Evolutionary conservation across 768 basidiomycete genomes (phyloP).

Genomic region (Tremella fuciformis): DNA sequence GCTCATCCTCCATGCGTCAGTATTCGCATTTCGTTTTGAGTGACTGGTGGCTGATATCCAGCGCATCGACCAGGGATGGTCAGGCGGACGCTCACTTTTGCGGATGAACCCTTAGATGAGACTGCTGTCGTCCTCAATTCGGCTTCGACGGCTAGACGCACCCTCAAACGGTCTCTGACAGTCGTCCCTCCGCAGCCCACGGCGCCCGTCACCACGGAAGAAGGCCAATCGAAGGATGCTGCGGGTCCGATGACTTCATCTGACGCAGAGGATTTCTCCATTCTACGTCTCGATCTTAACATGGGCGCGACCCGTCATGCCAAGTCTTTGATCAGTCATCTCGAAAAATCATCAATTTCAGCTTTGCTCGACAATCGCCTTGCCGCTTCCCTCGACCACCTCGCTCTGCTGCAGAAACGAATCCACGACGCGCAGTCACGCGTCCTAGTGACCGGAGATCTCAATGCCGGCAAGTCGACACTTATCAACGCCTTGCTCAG

Average conservation of each 20-base stretch:
- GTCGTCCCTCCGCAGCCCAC: constrained; percentile 32
- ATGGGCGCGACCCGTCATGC: constrained; percentile 71
- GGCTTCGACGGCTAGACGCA: constrained; percentile 54
- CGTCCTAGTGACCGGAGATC: constrained; percentile 94
- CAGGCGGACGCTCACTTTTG: constrained; percentile 75
- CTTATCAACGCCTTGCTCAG: constrained; percentile 93
- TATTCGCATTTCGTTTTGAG: no score
- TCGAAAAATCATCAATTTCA: constrained; percentile 89
- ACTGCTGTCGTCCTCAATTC: constrained; percentile 64
- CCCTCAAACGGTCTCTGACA: constrained; percentile 63
- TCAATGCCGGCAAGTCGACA: constrained; percentile 97
- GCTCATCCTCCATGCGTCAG: constrained; percentile 15
- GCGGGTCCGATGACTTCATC: background rate
- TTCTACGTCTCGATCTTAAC: constrained; percentile 88
- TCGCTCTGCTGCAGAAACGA: constrained; percentile 78
- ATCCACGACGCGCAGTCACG: constrained; percentile 90
- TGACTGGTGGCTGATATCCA: background rate
- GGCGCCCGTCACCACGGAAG: constrained; percentile 8
- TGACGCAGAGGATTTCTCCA: constrained; percentile 63
- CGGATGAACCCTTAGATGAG: constrained; percentile 70
- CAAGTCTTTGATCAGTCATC: constrained; percentile 70
- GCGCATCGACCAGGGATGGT: constrained; percentile 48
- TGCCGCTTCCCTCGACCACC: constrained; percentile 67
- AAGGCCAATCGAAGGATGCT: background rate
- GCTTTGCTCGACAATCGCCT: constrained; percentile 86